These are phyloP conservation scores for Naegleria lovaniensis DNA, from an alignment of 208 protist species.

Conservation along the genomic window DNA sequence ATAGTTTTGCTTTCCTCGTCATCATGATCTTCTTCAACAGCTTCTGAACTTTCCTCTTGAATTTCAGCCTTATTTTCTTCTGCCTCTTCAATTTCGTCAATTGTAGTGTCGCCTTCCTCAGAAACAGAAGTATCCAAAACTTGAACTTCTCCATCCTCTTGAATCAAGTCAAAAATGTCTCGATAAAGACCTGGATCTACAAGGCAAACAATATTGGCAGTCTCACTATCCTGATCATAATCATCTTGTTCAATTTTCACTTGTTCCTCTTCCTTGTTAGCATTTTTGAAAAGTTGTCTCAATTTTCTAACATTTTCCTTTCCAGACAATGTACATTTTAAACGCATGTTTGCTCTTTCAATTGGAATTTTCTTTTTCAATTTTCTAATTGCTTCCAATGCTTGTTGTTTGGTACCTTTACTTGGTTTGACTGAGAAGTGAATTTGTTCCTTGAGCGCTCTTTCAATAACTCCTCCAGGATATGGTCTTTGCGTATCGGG, in stretches of 20 bases:
- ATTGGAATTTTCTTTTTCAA: conserved; percentile 56
- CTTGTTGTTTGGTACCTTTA: conserved; percentile 49
- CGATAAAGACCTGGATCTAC: conserved; percentile 21
- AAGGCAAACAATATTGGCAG: neutral
- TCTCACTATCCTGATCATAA: neutral
- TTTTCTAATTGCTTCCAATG: conserved; percentile 56
- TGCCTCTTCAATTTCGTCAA: neutral
- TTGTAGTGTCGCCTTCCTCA: neutral
- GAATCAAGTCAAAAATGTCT: neutral
- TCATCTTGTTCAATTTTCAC: conserved; percentile 12
- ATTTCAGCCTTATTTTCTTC: neutral
- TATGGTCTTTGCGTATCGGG: conserved; percentile 52
- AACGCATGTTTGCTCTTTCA: conserved; percentile 55
- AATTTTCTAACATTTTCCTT: conserved; percentile 31
- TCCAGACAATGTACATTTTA: conserved; percentile 47
- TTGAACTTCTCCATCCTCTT: neutral
- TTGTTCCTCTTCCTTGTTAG: neutral
- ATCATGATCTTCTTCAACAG: neutral
- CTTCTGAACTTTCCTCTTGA: neutral
- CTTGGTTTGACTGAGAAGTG: conserved; percentile 57
- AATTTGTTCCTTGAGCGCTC: conserved; percentile 58
- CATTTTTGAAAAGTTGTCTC: neutral
- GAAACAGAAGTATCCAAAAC: neutral
- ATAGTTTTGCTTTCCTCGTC: neutral
- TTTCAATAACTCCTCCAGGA: conserved; percentile 53